Percentiles rank a stretch among this genome's conserved stretches.
These are phyloP conservation scores for Paecilomyces niveus DNA, from an alignment of 2,329 filamentous ascomycete genomes.

Conservation along the genomic window DNA sequence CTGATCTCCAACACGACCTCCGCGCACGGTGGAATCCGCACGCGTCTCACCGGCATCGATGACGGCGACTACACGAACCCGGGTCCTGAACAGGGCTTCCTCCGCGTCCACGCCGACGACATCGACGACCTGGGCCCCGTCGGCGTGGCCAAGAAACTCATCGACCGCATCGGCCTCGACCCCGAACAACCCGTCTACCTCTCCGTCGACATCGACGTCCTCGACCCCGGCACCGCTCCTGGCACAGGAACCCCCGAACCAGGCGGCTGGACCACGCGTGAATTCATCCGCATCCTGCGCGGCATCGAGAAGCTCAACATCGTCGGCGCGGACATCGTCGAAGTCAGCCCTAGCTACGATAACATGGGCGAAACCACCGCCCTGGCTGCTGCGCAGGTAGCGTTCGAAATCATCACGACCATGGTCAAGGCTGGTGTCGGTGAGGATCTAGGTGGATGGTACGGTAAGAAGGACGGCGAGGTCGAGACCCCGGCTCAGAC, in stretches of 20 bases:
- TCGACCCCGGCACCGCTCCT: slow-evolving; percentile 64
- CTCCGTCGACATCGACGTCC: slow-evolving; percentile 72
- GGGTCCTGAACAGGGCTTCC: slow-evolving; percentile 70
- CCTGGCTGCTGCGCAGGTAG: slow-evolving; percentile 74
- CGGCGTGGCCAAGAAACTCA: slow-evolving; percentile 64
- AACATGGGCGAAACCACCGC: slow-evolving; percentile 72
- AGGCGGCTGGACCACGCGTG: slow-evolving; percentile 83
- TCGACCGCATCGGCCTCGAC: slow-evolving; percentile 57
- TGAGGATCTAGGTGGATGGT: slow-evolving; percentile 34
- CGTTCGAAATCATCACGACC: slow-evolving; percentile 72
- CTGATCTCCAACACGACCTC: slow-evolving; percentile 66
- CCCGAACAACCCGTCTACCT: slow-evolving; percentile 73
- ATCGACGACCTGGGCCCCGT: slow-evolving; percentile 73
- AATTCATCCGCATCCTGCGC: slow-evolving; percentile 75
- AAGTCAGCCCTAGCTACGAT: slow-evolving; percentile 82
- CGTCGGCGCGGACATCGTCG: slow-evolving; percentile 84
- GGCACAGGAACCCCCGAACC: slow-evolving; percentile 85
- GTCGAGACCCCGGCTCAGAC: slow-evolving; percentile 5
- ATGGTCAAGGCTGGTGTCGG: slow-evolving; percentile 39
- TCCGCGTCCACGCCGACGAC: slow-evolving; percentile 74
- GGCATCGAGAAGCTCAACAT: slow-evolving; percentile 77
- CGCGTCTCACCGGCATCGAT: slow-evolving; percentile 60
- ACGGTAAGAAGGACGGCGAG: slow-evolving; percentile 21
- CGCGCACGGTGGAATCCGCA: slow-evolving; percentile 78
- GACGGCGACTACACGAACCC: slow-evolving; percentile 61